These are phyloP conservation scores for Strobilomyces echinocephalus DNA, from an alignment of 768 basidiomycete species.

Conservation along the genomic window DNA sequence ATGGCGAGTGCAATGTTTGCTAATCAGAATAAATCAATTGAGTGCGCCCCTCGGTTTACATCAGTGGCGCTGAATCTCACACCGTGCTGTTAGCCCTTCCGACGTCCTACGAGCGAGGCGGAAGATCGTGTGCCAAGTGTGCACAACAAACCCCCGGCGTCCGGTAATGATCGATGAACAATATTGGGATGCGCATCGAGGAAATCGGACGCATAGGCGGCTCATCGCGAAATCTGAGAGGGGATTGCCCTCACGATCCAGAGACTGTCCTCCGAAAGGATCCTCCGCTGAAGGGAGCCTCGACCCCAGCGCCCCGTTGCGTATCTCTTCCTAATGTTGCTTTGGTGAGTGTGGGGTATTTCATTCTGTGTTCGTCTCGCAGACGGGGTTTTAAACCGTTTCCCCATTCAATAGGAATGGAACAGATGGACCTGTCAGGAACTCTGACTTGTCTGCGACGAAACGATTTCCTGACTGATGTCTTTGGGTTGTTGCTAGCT, in stretches of 20 bases:
- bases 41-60: constrained; percentile 33
- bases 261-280: background rate
- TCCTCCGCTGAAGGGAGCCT: constrained; percentile 4
- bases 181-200: constrained; percentile 54
- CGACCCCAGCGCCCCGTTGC: constrained; percentile 1
- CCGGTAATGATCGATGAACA: constrained; percentile 62
- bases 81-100: constrained; percentile 44
- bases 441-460: background rate
- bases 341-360: constrained; percentile 7
- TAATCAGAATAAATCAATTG: constrained; percentile 39
- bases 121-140: constrained; percentile 56
- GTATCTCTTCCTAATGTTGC: constrained; percentile 6
- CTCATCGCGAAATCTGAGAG: constrained; percentile 33
- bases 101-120: constrained; percentile 51
- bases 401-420: background rate
- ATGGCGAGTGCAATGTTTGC: constrained; percentile 50
- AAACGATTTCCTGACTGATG: constrained; percentile 11
- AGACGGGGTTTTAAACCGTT: background rate
- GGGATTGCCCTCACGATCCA: background rate
- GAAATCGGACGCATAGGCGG: constrained; percentile 53
- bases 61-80: constrained; percentile 8
- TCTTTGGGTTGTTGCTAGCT: background rate
- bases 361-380: background rate
- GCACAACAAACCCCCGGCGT: constrained; percentile 50
- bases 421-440: background rate